phyloP scores from a whole-genome alignment of 345 rosid species.

The Salix caprea region DNA sequence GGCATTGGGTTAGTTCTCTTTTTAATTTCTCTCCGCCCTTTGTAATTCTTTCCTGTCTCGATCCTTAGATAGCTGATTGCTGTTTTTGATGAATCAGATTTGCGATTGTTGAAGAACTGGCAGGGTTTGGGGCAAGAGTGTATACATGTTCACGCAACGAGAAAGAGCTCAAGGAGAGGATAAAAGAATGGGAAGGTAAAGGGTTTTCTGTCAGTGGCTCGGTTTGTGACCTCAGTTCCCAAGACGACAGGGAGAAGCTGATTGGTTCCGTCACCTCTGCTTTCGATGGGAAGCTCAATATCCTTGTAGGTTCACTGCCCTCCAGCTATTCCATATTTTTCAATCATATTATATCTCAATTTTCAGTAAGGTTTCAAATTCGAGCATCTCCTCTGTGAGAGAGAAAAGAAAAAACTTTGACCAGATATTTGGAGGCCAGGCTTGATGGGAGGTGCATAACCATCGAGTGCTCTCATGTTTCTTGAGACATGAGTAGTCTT shows the following conservation, averaged over 20 bases:
- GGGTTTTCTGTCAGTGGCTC: constrained; percentile 13
- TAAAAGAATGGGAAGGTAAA: constrained; percentile 12
- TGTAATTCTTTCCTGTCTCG: neutral
- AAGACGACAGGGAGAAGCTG: constrained; percentile 10
- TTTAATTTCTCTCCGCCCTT: constrained; percentile 8
- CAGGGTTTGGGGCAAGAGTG: constrained; percentile 16
- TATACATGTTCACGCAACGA: constrained; percentile 11
- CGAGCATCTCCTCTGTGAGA: too few species aligned
- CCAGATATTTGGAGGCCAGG: too few species aligned
- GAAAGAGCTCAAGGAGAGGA: constrained; percentile 1
- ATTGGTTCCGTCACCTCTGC: neutral
- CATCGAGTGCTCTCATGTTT: neutral
- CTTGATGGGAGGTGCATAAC: too few species aligned
- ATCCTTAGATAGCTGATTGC: neutral
- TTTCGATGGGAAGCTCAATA: constrained; percentile 20
- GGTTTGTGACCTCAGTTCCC: constrained; percentile 2
- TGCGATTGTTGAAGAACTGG: constrained; percentile 26
- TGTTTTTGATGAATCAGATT: neutral
- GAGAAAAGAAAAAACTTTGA: too few species aligned
- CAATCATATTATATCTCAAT: too few species aligned
- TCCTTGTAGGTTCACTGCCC: constrained; percentile 6
- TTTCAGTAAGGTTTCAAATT: too few species aligned
- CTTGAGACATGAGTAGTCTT: neutral
- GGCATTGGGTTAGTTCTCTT: constrained; percentile 19
- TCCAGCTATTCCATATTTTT: too few species aligned